phyloP scores from a whole-genome alignment of 331 rosid genomes.

The Quercus tomentella region DNA sequence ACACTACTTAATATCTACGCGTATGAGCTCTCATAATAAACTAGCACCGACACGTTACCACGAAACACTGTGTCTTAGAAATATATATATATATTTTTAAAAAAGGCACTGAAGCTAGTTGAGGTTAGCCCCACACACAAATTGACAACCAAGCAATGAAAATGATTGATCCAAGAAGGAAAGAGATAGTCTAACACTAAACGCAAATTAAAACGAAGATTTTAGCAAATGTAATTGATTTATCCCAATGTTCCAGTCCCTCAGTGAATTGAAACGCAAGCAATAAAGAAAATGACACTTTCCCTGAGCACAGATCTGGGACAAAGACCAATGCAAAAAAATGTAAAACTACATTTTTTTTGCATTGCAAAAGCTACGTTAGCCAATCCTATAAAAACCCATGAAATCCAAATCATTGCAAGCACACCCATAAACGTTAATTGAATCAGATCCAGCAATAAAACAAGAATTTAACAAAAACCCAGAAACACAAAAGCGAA shows the following conservation, averaged over 20 bases:
- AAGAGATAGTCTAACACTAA: not conserved
- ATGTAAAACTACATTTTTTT: not conserved
- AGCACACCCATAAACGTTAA: conserved; percentile 21
- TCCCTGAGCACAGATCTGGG: conserved; percentile 29
- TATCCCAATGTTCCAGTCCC: not conserved
- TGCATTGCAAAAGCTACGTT: not conserved
- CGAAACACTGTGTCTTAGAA: conserved; percentile 9
- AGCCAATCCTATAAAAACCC: not conserved
- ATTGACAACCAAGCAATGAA: conserved; percentile 29
- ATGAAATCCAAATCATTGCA: conserved; percentile 10
- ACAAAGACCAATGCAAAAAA: conserved; percentile 11
- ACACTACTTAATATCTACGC: not conserved
- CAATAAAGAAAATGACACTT: conserved; percentile 15
- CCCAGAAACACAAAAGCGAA: not conserved
- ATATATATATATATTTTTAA: too few species aligned
- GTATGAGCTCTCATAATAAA: not conserved
- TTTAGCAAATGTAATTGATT: conserved; percentile 4
- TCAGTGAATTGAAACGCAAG: conserved; percentile 8
- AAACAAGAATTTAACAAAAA: conserved; percentile 2
- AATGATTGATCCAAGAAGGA: conserved; percentile 22
- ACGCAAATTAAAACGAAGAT: not conserved
- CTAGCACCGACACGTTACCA: conserved; percentile 7
- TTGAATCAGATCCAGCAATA: conserved; percentile 46
- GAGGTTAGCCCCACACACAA: conserved; percentile 4
- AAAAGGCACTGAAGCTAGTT: not conserved